These are phyloP conservation scores for Lithospermum erythrorhizon DNA, from an alignment of 257 asterid genomes.

Conservation along the genomic window DNA sequence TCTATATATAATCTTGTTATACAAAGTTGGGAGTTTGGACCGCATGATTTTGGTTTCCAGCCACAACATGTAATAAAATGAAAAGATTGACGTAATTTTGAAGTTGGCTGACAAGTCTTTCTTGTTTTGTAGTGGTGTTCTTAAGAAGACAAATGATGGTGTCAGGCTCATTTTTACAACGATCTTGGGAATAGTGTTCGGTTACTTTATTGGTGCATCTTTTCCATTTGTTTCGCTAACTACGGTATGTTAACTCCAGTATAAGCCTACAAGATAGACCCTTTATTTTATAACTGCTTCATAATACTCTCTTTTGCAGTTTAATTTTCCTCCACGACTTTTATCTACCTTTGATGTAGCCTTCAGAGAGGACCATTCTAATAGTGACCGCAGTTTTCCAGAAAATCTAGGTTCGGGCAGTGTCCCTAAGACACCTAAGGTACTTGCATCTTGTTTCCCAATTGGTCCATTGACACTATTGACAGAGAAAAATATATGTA, in stretches of 20 bases:
- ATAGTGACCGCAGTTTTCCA: conserved; percentile 62
- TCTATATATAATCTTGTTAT: neutral
- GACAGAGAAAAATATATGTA: too few species aligned
- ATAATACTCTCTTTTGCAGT: conserved; percentile 35
- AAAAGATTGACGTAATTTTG: neutral
- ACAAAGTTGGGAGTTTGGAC: neutral
- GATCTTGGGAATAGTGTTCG: conserved; percentile 80
- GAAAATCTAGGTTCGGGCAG: conserved; percentile 90
- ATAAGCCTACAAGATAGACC: conserved; percentile 2
- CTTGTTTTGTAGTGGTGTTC: conserved; percentile 56
- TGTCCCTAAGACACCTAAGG: conserved; percentile 82
- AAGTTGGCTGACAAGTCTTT: conserved; percentile 5
- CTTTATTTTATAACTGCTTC: neutral
- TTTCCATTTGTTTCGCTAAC: conserved; percentile 78
- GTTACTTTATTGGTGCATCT: conserved; percentile 87
- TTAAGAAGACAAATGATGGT: conserved; percentile 60
- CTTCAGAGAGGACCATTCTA: conserved; percentile 34
- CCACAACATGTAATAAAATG: neutral
- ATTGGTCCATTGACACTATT: neutral
- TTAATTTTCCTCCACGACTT: conserved; percentile 68
- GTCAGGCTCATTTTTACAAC: conserved; percentile 68
- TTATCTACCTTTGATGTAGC: conserved; percentile 57
- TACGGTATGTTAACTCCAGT: conserved; percentile 43
- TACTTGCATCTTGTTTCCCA: conserved; percentile 18
- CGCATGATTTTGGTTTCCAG: neutral